A percentile compares a stretch with the other conserved stretches of the same genome.
phyloP scores from a whole-genome alignment of 2,329 filamentous ascomycete species.

The Chrysosphaeria jannelii region DNA sequence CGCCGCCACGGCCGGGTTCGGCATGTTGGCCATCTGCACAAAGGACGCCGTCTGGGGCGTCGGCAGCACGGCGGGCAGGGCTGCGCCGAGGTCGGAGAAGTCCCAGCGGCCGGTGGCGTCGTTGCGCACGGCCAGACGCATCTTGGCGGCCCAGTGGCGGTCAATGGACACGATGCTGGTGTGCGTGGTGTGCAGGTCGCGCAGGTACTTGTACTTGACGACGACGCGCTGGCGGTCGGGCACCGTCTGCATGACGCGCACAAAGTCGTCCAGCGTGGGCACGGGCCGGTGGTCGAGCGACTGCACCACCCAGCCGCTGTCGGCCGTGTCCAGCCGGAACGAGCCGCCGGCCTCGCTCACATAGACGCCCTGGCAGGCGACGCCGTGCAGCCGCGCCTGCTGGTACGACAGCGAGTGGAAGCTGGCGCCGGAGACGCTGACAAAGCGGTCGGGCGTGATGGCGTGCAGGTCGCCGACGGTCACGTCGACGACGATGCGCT shows the following conservation, averaged over 20 bases:
- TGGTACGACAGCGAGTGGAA: slow-evolving; percentile 96
- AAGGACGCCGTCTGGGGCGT: slow-evolving; percentile 60
- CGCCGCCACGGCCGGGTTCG: slow-evolving; percentile 70
- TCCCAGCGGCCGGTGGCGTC: slow-evolving; percentile 83
- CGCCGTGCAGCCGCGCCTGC: slow-evolving; percentile 82
- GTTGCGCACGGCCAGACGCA: slow-evolving; percentile 76
- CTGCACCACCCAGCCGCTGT: slow-evolving; percentile 83
- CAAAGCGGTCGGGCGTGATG: slow-evolving; percentile 88
- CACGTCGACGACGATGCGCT: slow-evolving; percentile 63
- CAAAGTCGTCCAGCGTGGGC: slow-evolving; percentile 61
- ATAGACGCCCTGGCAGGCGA: slow-evolving; percentile 74
- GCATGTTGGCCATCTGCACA: slow-evolving; percentile 68
- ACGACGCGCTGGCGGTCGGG: slow-evolving; percentile 63
- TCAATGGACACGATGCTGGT: slow-evolving; percentile 82
- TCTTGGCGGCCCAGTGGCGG: slow-evolving; percentile 84
- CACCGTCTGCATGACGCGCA: slow-evolving; percentile 68
- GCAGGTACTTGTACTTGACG: slow-evolving; percentile 81
- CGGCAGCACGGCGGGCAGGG: slow-evolving; percentile 43
- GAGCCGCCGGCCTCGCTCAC: slow-evolving; percentile 86
- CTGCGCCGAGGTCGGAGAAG: slow-evolving; percentile 57
- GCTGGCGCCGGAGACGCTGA: slow-evolving; percentile 73
- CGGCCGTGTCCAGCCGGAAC: slow-evolving; percentile 73
- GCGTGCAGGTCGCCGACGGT: slow-evolving; percentile 68
- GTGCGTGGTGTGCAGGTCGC: slow-evolving; percentile 80
- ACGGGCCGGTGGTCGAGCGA: slow-evolving; percentile 79